phyloP scores from a whole-genome alignment of 345 rosid species.

The Acer yangbiense region DNA sequence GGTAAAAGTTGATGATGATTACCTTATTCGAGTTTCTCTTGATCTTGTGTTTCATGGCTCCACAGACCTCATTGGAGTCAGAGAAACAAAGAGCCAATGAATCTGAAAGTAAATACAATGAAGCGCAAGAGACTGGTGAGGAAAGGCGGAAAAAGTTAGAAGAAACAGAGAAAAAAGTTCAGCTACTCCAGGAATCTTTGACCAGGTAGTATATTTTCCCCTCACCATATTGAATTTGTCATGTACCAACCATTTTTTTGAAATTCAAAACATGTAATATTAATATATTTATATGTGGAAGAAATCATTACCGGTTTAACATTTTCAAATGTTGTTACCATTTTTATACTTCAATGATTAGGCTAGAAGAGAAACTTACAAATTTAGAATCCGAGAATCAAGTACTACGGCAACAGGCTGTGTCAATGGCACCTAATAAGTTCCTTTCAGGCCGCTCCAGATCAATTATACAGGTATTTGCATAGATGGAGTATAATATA shows the following conservation, averaged over 20 bases:
- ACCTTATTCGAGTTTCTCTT: slow-evolving; percentile 16
- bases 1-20: not conserved
- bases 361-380: slow-evolving; percentile 82
- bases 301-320: slow-evolving; percentile 4
- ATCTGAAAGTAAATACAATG: slow-evolving; percentile 56
- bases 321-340: slow-evolving; percentile 15
- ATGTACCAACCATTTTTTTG: not conserved
- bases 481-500: not conserved
- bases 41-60: slow-evolving; percentile 11
- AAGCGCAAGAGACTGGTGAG: slow-evolving; percentile 53
- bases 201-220: slow-evolving; percentile 46
- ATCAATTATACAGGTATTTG: slow-evolving; percentile 77
- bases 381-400: slow-evolving; percentile 89
- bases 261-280: not conserved
- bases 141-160: slow-evolving; percentile 58
- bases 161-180: slow-evolving; percentile 74
- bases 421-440: slow-evolving; percentile 91
- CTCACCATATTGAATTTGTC: not conserved
- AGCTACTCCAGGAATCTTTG: slow-evolving; percentile 74
- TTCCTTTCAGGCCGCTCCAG: slow-evolving; percentile 92
- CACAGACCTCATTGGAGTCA: slow-evolving; percentile 57
- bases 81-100: slow-evolving; percentile 70
- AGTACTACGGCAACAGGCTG: slow-evolving; percentile 93
- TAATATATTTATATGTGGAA: not conserved
- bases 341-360: slow-evolving; percentile 32